Evolutionary conservation across 1,284 basidiomycete species (phyloP), one percentile per base, ranked within the genome.

Genomic region (Tilletia caries): DNA sequence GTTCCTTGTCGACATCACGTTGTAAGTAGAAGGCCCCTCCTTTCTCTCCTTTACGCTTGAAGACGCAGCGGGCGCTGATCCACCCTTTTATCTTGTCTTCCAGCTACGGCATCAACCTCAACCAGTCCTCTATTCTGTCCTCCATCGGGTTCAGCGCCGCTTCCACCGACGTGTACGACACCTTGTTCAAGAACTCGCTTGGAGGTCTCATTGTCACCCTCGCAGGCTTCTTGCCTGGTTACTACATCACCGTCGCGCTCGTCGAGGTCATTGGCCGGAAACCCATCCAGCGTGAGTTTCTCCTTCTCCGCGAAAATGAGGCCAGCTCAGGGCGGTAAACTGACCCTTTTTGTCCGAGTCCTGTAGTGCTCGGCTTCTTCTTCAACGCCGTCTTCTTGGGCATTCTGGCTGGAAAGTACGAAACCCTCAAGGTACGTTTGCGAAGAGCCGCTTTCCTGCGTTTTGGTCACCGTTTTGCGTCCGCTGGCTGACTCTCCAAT

Each of bases 81-180:
- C 37, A 15, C 15, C 37, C 37, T 41, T n/a, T n/a, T n/a, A n/a
- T n/a, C n/a, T n/a, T n/a, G n/a, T n/a, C n/a, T n/a, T n/a, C 1
- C 2, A 41, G 37, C 37, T 82, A 91, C 82, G 92, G 91, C 71
- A 87, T 93, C 84, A 91, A 91, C 69, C 86, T 93, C 70, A 93
- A 93, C 86, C 90, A 89, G 8, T 87, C 88, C 62, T 89, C 89
- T 79, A 87, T 88, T 68, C 84, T 88, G 60, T 88, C 90, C 75
- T 89, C 89, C 76, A 89, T 91, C 75, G 90, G 87, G 66, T 88
- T 86, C 82, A 82, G 83, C 68, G 82, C 70, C 25, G 82, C 84
- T 6, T 77, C 80, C 58, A 81, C 83, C 69, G 58, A 62, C 18
- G 58, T 34, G 58, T 79, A 73, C 69, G 67, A 68, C 68, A 79